A percentile compares a stretch with the other conserved stretches of the same genome.
Evolutionary conservation across 2,329 filamentous ascomycete species (phyloP).

Genomic region (Paecilomyces formosus): DNA sequence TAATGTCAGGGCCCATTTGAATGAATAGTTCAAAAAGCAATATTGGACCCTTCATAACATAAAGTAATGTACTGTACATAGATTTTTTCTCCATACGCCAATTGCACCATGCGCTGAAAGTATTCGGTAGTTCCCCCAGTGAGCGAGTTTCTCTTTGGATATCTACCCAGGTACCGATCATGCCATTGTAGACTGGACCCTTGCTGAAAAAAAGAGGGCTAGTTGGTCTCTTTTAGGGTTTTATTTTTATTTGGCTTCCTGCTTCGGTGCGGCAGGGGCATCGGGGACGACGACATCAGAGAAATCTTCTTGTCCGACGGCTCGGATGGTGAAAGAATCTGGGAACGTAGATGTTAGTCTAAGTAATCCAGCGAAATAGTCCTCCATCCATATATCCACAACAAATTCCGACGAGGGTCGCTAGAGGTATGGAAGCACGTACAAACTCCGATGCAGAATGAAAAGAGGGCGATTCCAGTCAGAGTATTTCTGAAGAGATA

Average conservation of each 20-base stretch:
- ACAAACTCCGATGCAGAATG: conserved; percentile 82
- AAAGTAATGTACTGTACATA: not conserved
- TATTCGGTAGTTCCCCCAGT: not conserved
- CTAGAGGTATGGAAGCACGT: conserved; percentile 36
- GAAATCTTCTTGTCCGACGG: conserved; percentile 94
- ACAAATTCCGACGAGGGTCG: too few species aligned
- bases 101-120: not conserved
- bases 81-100: not conserved
- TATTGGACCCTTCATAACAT: not conserved
- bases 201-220: not conserved
- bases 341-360: not conserved
- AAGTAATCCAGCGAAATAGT: not conserved
- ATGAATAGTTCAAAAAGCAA: too few species aligned
- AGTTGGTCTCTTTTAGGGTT: not conserved
- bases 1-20: not conserved
- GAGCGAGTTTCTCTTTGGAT: not conserved
- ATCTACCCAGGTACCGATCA: not conserved
- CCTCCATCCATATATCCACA: too few species aligned
- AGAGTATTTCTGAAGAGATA: conserved; percentile 86
- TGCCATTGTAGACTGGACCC: not conserved
- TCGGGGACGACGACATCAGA: conserved; percentile 89
- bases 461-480: conserved; percentile 67
- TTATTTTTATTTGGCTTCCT: conserved; percentile 19
- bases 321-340: conserved; percentile 69
- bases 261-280: conserved; percentile 41